phyloP scores from a whole-genome alignment of 805 yeast genomes.

The Suhomyces faveliae region DNA sequence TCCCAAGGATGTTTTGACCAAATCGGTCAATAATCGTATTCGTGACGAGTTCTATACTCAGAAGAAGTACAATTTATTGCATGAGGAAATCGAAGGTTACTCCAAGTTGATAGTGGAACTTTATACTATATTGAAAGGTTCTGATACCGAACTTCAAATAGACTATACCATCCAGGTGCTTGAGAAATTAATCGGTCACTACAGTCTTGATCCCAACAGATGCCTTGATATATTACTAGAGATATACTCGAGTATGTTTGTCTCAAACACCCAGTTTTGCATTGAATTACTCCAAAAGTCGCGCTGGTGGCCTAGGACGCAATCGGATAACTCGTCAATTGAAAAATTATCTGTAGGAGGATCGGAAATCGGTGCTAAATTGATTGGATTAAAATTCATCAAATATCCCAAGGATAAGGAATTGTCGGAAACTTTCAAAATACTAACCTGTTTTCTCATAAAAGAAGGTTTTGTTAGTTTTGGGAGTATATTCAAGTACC shows the following conservation, averaged over 20 bases:
- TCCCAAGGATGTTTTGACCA: slow-evolving; percentile 34
- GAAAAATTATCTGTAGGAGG: slow-evolving; percentile 49
- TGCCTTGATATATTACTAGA: slow-evolving; percentile 63
- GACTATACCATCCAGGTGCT: slow-evolving; percentile 47
- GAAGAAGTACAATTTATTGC: slow-evolving; percentile 61
- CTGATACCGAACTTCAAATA: slow-evolving; percentile 41
- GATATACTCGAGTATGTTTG: slow-evolving; percentile 46
- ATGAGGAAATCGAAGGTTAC: slow-evolving; percentile 80
- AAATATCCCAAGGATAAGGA: slow-evolving; percentile 31
- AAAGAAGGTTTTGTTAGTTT: slow-evolving; percentile 67
- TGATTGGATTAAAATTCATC: slow-evolving; percentile 48
- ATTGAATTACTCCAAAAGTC: slow-evolving; percentile 51
- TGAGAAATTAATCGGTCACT: slow-evolving; percentile 67
- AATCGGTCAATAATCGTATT: slow-evolving; percentile 34
- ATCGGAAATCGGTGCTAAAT: slow-evolving; percentile 50
- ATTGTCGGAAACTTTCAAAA: slow-evolving; percentile 43
- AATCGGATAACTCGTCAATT: slow-evolving; percentile 32
- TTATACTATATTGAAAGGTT: slow-evolving; percentile 38
- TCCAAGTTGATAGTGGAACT: slow-evolving; percentile 58
- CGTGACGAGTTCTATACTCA: slow-evolving; percentile 48
- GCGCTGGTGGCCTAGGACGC: slow-evolving; percentile 63
- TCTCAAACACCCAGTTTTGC: slow-evolving; percentile 45
- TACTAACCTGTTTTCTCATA: slow-evolving; percentile 54
- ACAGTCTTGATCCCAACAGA: slow-evolving; percentile 68
- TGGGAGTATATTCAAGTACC: slow-evolving; percentile 54